Evolutionary conservation across 129 eudicot species (phyloP).

Genomic region (Lonicera japonica): DNA sequence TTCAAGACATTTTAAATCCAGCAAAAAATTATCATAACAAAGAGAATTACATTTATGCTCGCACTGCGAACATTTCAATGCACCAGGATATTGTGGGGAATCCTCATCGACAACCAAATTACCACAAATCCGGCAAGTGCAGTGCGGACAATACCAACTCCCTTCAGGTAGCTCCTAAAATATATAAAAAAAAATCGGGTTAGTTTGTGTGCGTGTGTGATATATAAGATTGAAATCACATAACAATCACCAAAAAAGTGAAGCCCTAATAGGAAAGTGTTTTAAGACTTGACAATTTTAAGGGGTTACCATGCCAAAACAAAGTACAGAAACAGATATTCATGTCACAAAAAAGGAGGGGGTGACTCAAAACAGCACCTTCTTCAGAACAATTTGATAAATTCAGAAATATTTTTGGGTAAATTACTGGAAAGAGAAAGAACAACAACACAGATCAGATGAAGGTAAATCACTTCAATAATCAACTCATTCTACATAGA

Average conservation of each 20-base stretch:
- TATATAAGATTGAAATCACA: not conserved
- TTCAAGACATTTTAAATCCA: not conserved
- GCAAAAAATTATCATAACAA: constrained; percentile 8
- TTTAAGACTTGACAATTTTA: too few species aligned
- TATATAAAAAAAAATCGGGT: not conserved
- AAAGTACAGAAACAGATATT: not conserved
- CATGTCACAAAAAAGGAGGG: not conserved
- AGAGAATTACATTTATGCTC: constrained; percentile 63
- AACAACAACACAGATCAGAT: not conserved
- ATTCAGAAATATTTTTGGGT: not conserved
- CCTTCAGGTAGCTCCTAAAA: constrained; percentile 91
- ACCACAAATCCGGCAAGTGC: constrained; percentile 80
- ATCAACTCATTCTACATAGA: not conserved
- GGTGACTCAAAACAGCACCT: not conserved
- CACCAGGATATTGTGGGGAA: constrained; percentile 17
- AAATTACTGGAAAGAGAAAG: too few species aligned
- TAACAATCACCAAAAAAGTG: not conserved
- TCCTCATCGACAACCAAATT: constrained; percentile 35
- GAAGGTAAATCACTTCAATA: not conserved
- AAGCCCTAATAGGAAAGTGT: not conserved
- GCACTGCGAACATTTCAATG: constrained; percentile 69
- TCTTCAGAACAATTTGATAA: too few species aligned
- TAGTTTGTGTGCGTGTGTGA: not conserved
- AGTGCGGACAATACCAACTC: constrained; percentile 82
- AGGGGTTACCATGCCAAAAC: not conserved